phyloP scores from a whole-genome alignment of 441 rosid species.

The Pelargonium citronellum region DNA sequence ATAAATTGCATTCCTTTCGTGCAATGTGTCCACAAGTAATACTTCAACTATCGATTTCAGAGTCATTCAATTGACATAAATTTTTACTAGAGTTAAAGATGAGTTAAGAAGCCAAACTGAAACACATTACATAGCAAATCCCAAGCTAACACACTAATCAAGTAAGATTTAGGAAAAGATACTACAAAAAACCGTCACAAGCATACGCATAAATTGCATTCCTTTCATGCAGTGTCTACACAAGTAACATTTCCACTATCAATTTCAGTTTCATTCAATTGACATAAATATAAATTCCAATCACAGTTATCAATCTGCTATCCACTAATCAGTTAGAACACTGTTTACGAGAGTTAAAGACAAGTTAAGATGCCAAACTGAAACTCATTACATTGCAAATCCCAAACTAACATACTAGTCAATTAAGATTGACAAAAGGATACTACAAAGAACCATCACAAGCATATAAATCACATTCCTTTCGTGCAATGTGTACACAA shows the following conservation, averaged over 20 bases:
- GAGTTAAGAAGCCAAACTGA: background rate
- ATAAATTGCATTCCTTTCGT: background rate
- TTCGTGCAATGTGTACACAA: background rate
- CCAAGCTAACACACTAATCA: background rate
- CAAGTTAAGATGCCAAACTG: background rate
- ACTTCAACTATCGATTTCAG: background rate
- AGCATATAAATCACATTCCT: background rate
- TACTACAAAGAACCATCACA: background rate
- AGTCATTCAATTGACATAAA: background rate
- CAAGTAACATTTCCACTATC: background rate
- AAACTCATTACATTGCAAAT: constrained; percentile 6
- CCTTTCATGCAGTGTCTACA: background rate
- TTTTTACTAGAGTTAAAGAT: background rate
- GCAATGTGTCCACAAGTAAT: background rate
- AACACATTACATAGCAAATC: background rate
- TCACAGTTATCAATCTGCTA: background rate
- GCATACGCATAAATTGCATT: background rate
- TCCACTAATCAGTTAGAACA: background rate
- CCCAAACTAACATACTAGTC: background rate
- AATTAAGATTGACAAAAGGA: background rate
- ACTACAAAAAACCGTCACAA: background rate
- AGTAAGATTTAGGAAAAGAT: constrained; percentile 4
- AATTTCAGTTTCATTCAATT: background rate
- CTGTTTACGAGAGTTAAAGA: background rate
- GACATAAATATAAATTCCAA: background rate